phyloP scores from a whole-genome alignment of 768 basidiomycete genomes.

The Tulasnella sp. region DNA sequence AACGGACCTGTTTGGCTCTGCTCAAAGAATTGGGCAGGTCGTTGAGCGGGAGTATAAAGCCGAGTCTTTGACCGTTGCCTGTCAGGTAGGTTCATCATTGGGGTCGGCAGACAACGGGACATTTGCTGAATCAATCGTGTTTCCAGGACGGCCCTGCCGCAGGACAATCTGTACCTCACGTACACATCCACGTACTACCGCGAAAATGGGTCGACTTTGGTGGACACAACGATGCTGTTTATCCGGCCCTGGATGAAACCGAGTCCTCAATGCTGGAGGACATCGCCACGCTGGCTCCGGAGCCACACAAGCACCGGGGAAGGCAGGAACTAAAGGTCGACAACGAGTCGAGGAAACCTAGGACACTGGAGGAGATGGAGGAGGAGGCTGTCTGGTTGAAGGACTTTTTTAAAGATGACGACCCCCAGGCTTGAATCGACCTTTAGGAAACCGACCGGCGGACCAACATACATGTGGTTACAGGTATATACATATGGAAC shows the following conservation, averaged over 20 bases:
- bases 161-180: slow-evolving; percentile 83
- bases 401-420: slow-evolving; percentile 44
- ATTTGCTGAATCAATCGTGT: slow-evolving; percentile 8
- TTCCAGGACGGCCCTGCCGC: slow-evolving; percentile 82
- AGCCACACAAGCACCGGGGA: slow-evolving; percentile 19
- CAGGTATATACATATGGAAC: background rate
- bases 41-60: slow-evolving; percentile 80
- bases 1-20: slow-evolving; percentile 70
- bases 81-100: slow-evolving; percentile 56
- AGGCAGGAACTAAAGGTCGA: slow-evolving; percentile 45
- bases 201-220: slow-evolving; percentile 52
- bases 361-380: slow-evolving; percentile 72
- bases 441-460: background rate
- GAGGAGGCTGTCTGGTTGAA: slow-evolving; percentile 68
- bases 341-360: slow-evolving; percentile 59
- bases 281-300: slow-evolving; percentile 51
- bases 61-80: slow-evolving; percentile 80
- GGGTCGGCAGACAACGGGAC: background rate
- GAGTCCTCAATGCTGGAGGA: slow-evolving; percentile 59
- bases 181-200: slow-evolving; percentile 94
- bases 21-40: slow-evolving; percentile 72
- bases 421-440: background rate
- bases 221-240: slow-evolving; percentile 38
- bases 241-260: slow-evolving; percentile 14
- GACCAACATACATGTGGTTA: background rate